Base-by-base conservation (phyloP, 2,329 filamentous ascomycete species). In the Microthyrium microscopicum region DNA sequence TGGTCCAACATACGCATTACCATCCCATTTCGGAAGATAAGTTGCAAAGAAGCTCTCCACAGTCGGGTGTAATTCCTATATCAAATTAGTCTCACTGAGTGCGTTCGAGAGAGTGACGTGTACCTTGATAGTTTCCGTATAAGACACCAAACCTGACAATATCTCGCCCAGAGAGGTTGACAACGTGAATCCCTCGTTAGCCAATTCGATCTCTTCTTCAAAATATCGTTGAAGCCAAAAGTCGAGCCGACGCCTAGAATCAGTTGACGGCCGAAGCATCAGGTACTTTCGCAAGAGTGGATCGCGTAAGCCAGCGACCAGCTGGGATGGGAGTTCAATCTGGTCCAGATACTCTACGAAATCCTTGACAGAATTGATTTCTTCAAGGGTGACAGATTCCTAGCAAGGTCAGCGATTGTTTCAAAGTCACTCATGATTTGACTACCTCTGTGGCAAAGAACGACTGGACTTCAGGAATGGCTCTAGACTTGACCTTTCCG, bases 281-380 rank as follows among this genome's bases (percentile, higher is more conserved):
- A 87, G 61, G 34, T 62, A 68, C 47, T 87, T 89, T 49, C 87
- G 81, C 2, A 87, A 65, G 20, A 91, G 59, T 3, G 77, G 77
- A 46, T 91, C 79, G 2, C 68, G 70, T 11, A 91, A 58, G 4
- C 80, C 72, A 4, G 83, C 79, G 26, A 84, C 72, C 2, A 91
- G 62, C 52, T 92, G 83, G 41, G 79, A 84, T 0, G 83, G 83
- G 26, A 84, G 58, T 51, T 89, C 79, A 18, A 92, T 73, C 42
- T 67, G 78, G 43, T 91, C 81, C 6, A 92, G 54, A 36, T 70
- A 77, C 28, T 69, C 66, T 5, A 83, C 74, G 39, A 92, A 76
- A 31, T 70, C 64, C 17, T 71, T 61, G 9, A 73, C 73, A 39
- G 64, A 74, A 44, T 83, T 77, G 34, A 91, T 71, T 46, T 91